Percentiles rank a stretch among this genome's conserved stretches.
These are phyloP conservation scores for Aspergillus coremiiformis DNA, from an alignment of 495 filamentous ascomycete genomes.

Conservation along the genomic window DNA sequence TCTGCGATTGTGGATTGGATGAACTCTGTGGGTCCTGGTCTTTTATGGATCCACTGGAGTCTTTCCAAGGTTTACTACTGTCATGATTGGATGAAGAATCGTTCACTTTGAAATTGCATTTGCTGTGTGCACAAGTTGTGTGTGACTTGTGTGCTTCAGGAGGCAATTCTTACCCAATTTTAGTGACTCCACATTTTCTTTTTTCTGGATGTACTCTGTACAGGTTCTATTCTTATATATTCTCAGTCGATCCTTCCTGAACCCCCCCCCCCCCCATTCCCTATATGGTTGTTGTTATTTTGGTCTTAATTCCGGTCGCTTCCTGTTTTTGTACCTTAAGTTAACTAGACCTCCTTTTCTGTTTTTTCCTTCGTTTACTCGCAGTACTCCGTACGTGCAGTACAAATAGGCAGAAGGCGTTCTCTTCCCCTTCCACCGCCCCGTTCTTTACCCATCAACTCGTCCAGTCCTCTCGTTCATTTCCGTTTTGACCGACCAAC, in stretches of 20 bases:
- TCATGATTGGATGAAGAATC: neutral
- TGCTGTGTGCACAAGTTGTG: no score
- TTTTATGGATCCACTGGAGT: neutral
- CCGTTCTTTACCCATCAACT: neutral
- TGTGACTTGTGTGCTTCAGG: neutral
- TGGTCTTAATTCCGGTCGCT: neutral
- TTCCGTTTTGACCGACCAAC: neutral
- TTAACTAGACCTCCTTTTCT: neutral
- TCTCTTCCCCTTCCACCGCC: constrained; percentile 1
- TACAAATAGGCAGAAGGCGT: neutral
- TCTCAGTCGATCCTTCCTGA: constrained; percentile 9
- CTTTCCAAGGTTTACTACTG: neutral
- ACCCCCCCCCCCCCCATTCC: constrained; percentile 1
- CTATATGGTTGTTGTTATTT: constrained; percentile 1
- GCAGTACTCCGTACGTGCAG: no score
- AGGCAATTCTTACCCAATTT: neutral
- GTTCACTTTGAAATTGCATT: neutral
- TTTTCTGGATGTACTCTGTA: constrained; percentile 14
- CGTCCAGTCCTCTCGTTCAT: neutral
- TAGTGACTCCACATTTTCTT: constrained; percentile 7
- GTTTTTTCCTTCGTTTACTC: neutral
- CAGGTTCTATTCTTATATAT: constrained; percentile 6
- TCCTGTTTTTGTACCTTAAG: neutral
- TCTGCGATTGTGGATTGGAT: neutral
- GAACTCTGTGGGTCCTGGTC: neutral